Evolutionary conservation across 441 rosid genomes (phyloP).

Genomic region (Biscutella laevigata): DNA sequence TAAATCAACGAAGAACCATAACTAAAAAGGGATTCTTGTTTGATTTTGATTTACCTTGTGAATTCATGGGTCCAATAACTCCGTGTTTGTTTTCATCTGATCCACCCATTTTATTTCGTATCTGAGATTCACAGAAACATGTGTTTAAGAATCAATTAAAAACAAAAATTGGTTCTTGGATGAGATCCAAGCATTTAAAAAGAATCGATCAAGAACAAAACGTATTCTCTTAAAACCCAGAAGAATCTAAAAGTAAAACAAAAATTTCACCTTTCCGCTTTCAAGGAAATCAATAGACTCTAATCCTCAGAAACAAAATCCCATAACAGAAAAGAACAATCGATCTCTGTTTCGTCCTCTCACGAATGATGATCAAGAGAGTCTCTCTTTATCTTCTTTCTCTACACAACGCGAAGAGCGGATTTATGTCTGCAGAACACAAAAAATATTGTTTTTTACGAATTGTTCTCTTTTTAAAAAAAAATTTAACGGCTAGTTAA

Average conservation of each 20-base stretch:
- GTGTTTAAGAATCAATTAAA: slow-evolving; percentile 22
- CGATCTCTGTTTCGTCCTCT: not conserved
- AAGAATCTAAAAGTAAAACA: not conserved
- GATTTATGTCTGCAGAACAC: too few species aligned
- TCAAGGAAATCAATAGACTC: slow-evolving; percentile 6
- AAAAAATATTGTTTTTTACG: too few species aligned
- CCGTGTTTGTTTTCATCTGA: slow-evolving; percentile 75
- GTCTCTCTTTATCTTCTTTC: slow-evolving; percentile 5
- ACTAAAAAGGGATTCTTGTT: too few species aligned
- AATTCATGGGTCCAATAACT: slow-evolving; percentile 41
- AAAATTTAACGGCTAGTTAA: slow-evolving; percentile 66
- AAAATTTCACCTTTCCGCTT: slow-evolving; percentile 28
- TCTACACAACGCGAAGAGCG: slow-evolving; percentile 30
- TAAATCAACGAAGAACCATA: too few species aligned
- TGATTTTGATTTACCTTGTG: too few species aligned
- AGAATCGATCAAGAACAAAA: slow-evolving; percentile 21
- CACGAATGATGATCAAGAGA: not conserved
- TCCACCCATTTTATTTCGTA: slow-evolving; percentile 44
- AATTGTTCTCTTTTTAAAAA: slow-evolving; percentile 37
- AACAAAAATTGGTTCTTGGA: slow-evolving; percentile 7
- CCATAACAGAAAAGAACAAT: not conserved
- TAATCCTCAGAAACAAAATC: slow-evolving; percentile 3
- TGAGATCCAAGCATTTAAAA: slow-evolving; percentile 25
- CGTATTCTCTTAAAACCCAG: slow-evolving; percentile 1
- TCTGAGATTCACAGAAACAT: too few species aligned